Evolutionary conservation across 169 alveolate species (phyloP).

Genomic region (Plasmodium reichenowi): DNA sequence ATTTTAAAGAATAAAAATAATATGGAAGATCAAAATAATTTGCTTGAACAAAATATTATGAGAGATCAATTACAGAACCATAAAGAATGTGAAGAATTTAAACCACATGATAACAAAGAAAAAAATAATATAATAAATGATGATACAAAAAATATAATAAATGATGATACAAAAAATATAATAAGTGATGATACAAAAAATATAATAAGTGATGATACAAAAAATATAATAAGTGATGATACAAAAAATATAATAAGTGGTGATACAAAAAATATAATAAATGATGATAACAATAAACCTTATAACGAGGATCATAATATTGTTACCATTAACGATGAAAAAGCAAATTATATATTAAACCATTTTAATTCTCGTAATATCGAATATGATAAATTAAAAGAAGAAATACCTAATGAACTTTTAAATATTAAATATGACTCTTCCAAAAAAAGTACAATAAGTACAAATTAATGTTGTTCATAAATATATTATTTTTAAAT

Average conservation of each 20-base stretch:
- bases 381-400: conserved; percentile 64
- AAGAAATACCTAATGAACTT: conserved; percentile 56
- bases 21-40: too few species aligned
- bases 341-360: conserved; percentile 43
- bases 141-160: background rate
- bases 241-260: background rate
- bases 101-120: background rate
- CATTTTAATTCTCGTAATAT: conserved; percentile 70
- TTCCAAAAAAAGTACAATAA: conserved; percentile 15
- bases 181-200: background rate
- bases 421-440: conserved; percentile 36
- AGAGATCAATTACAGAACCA: background rate
- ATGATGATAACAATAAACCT: background rate
- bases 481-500: background rate
- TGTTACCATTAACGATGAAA: conserved; percentile 19
- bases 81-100: background rate
- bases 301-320: background rate
- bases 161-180: conserved; percentile 5
- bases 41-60: background rate
- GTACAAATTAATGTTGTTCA: conserved; percentile 9
- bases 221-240: background rate
- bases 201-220: background rate
- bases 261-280: background rate
- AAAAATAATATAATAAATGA: conserved; percentile 11
- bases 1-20: too few species aligned